Conservation (phyloP, 2,329 filamentous ascomycete genomes). For the Cercospora sp. region DNA sequence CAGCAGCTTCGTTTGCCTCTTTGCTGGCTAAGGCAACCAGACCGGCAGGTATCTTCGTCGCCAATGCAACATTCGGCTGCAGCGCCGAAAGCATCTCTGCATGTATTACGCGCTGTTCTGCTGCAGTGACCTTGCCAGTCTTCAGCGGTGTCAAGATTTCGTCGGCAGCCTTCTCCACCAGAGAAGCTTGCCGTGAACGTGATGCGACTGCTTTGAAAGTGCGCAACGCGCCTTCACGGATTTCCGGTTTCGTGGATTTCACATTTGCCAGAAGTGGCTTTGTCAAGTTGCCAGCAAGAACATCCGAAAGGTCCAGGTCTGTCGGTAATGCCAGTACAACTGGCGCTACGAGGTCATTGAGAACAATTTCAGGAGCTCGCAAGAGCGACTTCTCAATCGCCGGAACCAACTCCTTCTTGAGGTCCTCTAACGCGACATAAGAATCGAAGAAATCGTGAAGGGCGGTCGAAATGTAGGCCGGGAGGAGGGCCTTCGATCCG, state of each 20-base stretch:
- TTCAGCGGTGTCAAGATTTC: constrained; percentile 81
- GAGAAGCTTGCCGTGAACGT: constrained; percentile 59
- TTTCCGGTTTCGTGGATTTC: constrained; percentile 80
- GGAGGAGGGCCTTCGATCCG: constrained; percentile 71
- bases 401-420: constrained; percentile 74
- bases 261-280: constrained; percentile 88
- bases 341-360: constrained; percentile 74
- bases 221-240: constrained; percentile 72
- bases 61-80: constrained; percentile 61
- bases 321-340: constrained; percentile 70
- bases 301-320: constrained; percentile 73
- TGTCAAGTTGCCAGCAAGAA: constrained; percentile 70
- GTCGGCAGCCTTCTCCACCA: constrained; percentile 68
- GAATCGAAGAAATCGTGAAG: constrained; percentile 78
- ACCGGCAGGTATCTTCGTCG: constrained; percentile 65
- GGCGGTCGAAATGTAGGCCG: constrained; percentile 69
- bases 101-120: constrained; percentile 81
- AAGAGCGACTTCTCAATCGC: constrained; percentile 85
- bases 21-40: constrained; percentile 72
- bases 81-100: constrained; percentile 75
- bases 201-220: constrained; percentile 72
- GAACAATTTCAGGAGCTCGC: constrained; percentile 83
- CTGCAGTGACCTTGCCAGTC: constrained; percentile 76
- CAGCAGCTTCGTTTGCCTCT: constrained; percentile 83
- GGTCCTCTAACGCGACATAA: constrained; percentile 72